Base-by-base conservation (phyloP, 2,329 filamentous ascomycete species). In the Ascochyta lentis region DNA sequence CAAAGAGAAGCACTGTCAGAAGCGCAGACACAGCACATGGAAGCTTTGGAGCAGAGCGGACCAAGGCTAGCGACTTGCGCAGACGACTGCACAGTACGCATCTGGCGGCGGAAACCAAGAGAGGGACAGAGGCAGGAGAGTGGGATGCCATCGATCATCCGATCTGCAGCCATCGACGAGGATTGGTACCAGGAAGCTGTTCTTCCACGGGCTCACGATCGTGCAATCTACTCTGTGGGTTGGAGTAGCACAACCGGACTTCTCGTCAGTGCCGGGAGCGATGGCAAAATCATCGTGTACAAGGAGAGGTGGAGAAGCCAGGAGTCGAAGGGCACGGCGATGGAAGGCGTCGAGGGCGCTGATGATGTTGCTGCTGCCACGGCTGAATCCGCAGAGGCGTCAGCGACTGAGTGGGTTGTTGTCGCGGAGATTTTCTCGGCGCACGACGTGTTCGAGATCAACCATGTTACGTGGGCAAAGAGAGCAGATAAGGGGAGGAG, bases 391-490 rank as follows among this genome's bases (percentile, higher is more conserved):
- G 60, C 61, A 9, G 58, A 52, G 13, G 22, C 49, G 9, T 46
- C 59, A 2, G 45, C 70, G 40, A 84, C 83, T 1, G 82, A 84
- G 56, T 98, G 95, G 95, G 80, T 82, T 6, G 76, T 94, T 3
- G 70, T 96, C 15, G 85, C 86, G 0, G 84, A 84, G n/a, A 71
- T 90, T 1, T 82, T 88, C 43, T 88, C 88, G 31, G 91, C 89
- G 2, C 95, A 99, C 73, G 93, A 92, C 0, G 91, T 96, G 2
- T 97, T 94, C 70, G 95, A 99, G 77, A 84, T 98, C 61, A 99
- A 99, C 69, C 92, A 97, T 75, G 84, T 95, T 44, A 87, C 86
- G 2, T 99, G 95, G 95, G 92, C 92, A 63, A 85, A 83, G 65
- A 83, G 93, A 54, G 89, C 86, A 54, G 92, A 96, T 72, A 81